Evolutionary conservation across 2,329 filamentous ascomycete species (phyloP), one percentile per base, ranked within the genome.

Genomic region (Metarhizium anisopliae): DNA sequence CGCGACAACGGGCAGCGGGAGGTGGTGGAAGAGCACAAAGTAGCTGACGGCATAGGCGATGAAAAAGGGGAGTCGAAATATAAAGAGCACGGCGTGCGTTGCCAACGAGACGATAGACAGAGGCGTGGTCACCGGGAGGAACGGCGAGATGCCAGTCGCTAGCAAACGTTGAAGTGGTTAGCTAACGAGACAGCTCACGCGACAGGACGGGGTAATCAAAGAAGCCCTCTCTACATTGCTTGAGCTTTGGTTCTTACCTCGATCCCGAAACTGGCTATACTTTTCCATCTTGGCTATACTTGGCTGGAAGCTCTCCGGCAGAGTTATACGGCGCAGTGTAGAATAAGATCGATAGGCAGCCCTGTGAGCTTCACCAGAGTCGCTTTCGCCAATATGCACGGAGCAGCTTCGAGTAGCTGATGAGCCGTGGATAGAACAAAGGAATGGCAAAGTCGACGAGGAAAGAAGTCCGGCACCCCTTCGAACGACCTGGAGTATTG

Each of bases 91-190:
- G 57, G 83, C 65, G 64, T 89, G 83, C 55, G 89, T 68, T 18
- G 89, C 76, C 16, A 83, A 77, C 61, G 83, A 82, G 58, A 89
- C 68, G 56, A 81, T 72, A 11, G 85, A 80, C 29, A 84, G 75
- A 51, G 84, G 82, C 6, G 86, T 82, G 18, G 84, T 80, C 55
- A 92, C 81, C 16, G 94, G 92, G 59, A 97, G 86, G 76, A 99
- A 99, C 56, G 94, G 94, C 61, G 94, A 90, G 69, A 99, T 95
- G 65, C 94, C 93, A 62, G 94, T 95, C 62, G 92, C 93, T 97
- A 60, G 30, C 18, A 32, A 32, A 11, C 3, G 29, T 50, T 25
- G 35, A 50, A 38, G 42, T 7, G 51, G 43, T 45, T 10, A 53
- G 52, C 47, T 25, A 47, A 40, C 7, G 20, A 47, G 30, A 29